phyloP scores from a whole-genome alignment of 768 basidiomycete genomes.

The Auriscalpium microsporum region DNA sequence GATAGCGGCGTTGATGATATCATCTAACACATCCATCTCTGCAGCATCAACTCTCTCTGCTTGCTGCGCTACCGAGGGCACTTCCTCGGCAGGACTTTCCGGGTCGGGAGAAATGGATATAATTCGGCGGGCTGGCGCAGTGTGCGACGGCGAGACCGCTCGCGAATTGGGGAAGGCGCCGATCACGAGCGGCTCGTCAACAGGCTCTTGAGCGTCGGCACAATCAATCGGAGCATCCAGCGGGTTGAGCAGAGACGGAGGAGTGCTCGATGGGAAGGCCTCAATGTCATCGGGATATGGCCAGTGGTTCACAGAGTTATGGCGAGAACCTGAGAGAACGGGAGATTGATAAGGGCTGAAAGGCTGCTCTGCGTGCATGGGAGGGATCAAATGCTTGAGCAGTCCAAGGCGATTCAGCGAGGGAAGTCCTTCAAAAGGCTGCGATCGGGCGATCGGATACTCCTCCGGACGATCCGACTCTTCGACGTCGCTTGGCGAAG shows the following conservation, averaged over 20 bases:
- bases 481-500: slow-evolving; percentile 43
- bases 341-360: slow-evolving; percentile 3
- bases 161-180: slow-evolving; percentile 37
- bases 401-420: slow-evolving; percentile 14
- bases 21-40: no score
- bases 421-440: slow-evolving; percentile 7
- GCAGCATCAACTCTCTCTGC: no score
- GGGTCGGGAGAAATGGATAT: not conserved
- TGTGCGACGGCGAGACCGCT: slow-evolving; percentile 23
- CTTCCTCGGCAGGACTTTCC: not conserved
- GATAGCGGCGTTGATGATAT: no score
- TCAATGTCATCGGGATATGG: slow-evolving; percentile 2
- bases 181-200: slow-evolving; percentile 30
- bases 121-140: not conserved
- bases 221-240: not conserved
- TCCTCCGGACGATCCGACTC: slow-evolving; percentile 32
- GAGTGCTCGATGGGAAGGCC: not conserved
- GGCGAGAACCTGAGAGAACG: not conserved
- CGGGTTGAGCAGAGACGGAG: no score
- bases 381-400: slow-evolving; percentile 9
- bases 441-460: slow-evolving; percentile 4
- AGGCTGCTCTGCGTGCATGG: slow-evolving; percentile 5
- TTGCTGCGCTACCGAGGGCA: no score
- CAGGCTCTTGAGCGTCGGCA: not conserved
- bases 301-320: slow-evolving; percentile 9